Conservation (phyloP, 495 filamentous ascomycete genomes). For the Hypoxylon fuscum region DNA sequence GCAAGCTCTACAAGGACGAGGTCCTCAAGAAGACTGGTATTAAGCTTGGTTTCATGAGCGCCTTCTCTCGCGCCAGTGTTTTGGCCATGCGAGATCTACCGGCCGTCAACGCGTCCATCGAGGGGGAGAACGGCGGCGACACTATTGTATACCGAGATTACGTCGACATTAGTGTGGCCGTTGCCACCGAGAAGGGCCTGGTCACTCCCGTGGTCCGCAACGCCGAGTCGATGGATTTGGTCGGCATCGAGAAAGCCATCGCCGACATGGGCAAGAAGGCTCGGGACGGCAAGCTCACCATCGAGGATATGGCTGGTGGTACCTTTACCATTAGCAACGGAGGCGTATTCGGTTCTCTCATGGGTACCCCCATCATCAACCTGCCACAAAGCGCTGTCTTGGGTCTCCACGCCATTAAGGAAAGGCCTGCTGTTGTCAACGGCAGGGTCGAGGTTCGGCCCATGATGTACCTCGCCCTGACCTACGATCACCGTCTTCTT, state of each 20-base stretch:
- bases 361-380: slow-evolving; percentile 99
- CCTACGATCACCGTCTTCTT: slow-evolving; percentile 94
- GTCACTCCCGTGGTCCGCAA: slow-evolving; percentile 98
- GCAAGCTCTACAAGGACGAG: slow-evolving; percentile 96
- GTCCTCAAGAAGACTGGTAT: slow-evolving; percentile 94
- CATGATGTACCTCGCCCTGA: slow-evolving; percentile 99
- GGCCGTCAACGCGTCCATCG: slow-evolving; percentile 97
- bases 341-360: slow-evolving; percentile 74
- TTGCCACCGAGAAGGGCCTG: slow-evolving; percentile 96
- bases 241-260: slow-evolving; percentile 91
- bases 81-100: slow-evolving; percentile 95
- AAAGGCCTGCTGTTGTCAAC: slow-evolving; percentile 86
- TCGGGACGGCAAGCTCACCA: slow-evolving; percentile 94
- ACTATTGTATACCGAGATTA: slow-evolving; percentile 99
- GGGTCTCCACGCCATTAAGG: slow-evolving; percentile 98
- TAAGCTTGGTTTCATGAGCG: slow-evolving; percentile 98
- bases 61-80: slow-evolving; percentile 90
- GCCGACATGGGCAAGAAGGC: slow-evolving; percentile 97
- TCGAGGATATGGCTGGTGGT: slow-evolving; percentile 99
- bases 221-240: slow-evolving; percentile 83
- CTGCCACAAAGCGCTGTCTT: slow-evolving; percentile 94
- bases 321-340: slow-evolving; percentile 99
- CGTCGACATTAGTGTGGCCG: slow-evolving; percentile 96
- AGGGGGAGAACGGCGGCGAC: slow-evolving; percentile 92
- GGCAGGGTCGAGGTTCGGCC: slow-evolving; percentile 94